Percentiles rank a stretch among this genome's conserved stretches.
Conservation (phyloP, 1,284 basidiomycete genomes). For the Ceratobasidium sp. region DNA sequence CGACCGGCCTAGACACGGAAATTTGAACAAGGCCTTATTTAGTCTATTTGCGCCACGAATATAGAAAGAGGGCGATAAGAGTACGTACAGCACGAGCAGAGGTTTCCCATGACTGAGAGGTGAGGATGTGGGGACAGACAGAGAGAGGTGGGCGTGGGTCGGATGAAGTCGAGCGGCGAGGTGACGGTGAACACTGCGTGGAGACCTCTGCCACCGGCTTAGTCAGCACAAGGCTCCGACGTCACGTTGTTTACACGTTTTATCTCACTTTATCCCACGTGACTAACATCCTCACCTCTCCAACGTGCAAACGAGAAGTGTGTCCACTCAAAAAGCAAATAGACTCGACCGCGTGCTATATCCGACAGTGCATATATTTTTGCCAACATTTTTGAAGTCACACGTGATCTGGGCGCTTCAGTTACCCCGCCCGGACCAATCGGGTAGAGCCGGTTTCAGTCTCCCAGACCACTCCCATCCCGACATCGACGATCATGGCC, state of each 20-base stretch:
- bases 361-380: not conserved
- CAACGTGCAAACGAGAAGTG: not conserved
- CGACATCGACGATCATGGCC: slow-evolving; percentile 35
- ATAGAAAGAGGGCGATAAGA: not conserved
- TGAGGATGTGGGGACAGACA: not conserved
- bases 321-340: too few species aligned
- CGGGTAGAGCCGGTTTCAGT: slow-evolving; percentile 45
- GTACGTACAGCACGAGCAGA: slow-evolving; percentile 43
- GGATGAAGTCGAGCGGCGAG: slow-evolving; percentile 32
- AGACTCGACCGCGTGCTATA: not conserved
- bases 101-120: slow-evolving; percentile 36
- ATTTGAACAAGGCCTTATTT: slow-evolving; percentile 34
- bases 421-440: slow-evolving; percentile 34
- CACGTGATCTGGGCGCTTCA: slow-evolving; percentile 42
- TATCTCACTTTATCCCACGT: slow-evolving; percentile 14
- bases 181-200: slow-evolving; percentile 35
- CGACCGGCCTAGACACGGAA: slow-evolving; percentile 41
- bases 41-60: slow-evolving; percentile 13
- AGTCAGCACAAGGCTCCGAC: slow-evolving; percentile 16
- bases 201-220: slow-evolving; percentile 22
- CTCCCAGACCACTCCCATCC: slow-evolving; percentile 20
- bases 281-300: not conserved
- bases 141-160: not conserved
- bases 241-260: slow-evolving; percentile 34
- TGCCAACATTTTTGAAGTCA: not conserved